Evolutionary conservation across 352 stramenopile genomes (phyloP), one percentile per base, ranked within the genome.

Genomic region (Phytophthora macrochlamydospora): DNA sequence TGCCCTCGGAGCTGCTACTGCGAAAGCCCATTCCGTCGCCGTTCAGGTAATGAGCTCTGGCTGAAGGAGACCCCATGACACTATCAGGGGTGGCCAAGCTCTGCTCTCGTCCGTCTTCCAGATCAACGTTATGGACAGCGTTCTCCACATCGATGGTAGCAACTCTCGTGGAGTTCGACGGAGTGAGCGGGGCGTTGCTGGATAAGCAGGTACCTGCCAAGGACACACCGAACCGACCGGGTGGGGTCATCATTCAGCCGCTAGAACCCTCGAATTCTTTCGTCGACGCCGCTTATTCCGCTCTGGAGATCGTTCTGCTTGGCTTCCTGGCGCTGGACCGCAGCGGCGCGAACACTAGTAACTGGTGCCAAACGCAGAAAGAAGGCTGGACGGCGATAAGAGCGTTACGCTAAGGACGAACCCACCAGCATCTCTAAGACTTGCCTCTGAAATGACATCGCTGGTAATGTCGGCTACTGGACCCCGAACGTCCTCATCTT

Each of bases 161-260:
- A 12, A 38, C 44, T 1, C 51, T 44, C 35, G 56, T 59, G 1
- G 49, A 62, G 24, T 60, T 44, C 13, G 44, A 56, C 13, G 66
- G 66, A 28, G 60, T 59, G 1, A 67, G 61, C 38, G 66, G 51
- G 2, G 49, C 67, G 31, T 64, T 69, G 30, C 59, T 73, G 1
- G 66, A 73, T 50, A 73, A 44, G 50, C 60, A 73, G 7, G 60
- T 70, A 32, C 69, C 61, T 3, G 5, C 44, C 60, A 70, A 66
- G 9, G 66, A 73, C 1, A 50, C 55, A n/a, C 18, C 49, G 18
- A 49, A 24, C 40, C 54, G 37, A 44, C 14, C 32, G 42, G 18
- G 12, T 29, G 43, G 43, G 4, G 43, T 24, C 43, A 49, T 49
- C 1, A 3, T 49, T 8, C 9, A 46, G 40, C 40, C 12, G 9